phyloP scores from a whole-genome alignment of 495 filamentous ascomycete species.

The Friedmanniomyces simplex region DNA sequence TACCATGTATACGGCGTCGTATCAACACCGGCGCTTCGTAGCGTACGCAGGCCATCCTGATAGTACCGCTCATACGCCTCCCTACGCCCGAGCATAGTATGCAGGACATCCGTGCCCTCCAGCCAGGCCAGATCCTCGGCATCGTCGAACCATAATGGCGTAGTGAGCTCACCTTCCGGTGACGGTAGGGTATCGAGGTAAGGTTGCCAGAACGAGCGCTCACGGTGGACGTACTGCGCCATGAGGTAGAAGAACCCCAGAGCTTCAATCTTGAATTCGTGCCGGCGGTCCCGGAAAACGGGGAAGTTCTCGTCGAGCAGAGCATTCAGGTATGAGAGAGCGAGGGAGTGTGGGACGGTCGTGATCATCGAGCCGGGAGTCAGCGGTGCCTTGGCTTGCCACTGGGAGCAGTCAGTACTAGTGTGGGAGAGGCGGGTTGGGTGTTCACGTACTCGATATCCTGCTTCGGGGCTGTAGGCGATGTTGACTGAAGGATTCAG shows the following conservation, averaged over 20 bases:
- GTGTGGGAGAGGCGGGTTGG: neutral
- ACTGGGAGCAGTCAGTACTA: conserved; percentile 22
- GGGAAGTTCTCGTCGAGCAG: conserved; percentile 25
- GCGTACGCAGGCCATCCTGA: conserved; percentile 29
- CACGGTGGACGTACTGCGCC: conserved; percentile 41
- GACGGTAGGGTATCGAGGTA: conserved; percentile 51
- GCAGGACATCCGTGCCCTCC: conserved; percentile 47
- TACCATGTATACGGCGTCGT: conserved; percentile 31
- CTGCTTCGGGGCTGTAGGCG: conserved; percentile 33
- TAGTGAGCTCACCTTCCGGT: conserved; percentile 40
- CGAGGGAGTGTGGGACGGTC: conserved; percentile 37
- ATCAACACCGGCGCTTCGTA: conserved; percentile 33
- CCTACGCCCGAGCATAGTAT: conserved; percentile 37
- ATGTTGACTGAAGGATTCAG: conserved; percentile 36
- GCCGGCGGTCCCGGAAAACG: conserved; percentile 13
- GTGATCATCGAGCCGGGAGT: conserved; percentile 27
- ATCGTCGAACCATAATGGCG: conserved; percentile 48
- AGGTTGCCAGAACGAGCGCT: conserved; percentile 50
- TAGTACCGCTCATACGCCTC: conserved; percentile 42
- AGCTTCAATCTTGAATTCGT: conserved; percentile 10
- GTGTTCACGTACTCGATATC: conserved; percentile 13
- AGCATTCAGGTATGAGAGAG: conserved; percentile 46
- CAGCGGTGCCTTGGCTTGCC: conserved; percentile 33
- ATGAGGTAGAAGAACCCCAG: conserved; percentile 45
- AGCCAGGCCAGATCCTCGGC: conserved; percentile 47